Evolutionary conservation across 2,329 filamentous ascomycete genomes (phyloP).

Genomic region (Monosporascus ibericus): DNA sequence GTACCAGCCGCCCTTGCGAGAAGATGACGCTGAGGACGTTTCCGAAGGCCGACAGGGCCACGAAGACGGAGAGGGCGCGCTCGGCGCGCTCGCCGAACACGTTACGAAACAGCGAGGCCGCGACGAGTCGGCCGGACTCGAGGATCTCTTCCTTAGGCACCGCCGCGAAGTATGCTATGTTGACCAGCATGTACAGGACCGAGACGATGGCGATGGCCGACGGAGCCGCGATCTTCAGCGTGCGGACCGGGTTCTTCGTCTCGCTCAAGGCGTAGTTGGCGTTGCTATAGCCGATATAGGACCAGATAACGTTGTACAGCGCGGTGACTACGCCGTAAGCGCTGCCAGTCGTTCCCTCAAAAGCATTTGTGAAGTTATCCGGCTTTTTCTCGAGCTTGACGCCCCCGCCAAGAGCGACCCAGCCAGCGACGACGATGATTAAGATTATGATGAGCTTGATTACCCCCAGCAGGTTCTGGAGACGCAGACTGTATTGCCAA

Average conservation of each 20-base stretch:
- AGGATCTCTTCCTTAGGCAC: conserved; percentile 53
- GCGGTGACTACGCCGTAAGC: conserved; percentile 51
- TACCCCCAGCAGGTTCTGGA: conserved; percentile 53
- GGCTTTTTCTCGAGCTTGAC: conserved; percentile 39
- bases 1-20: conserved; percentile 51
- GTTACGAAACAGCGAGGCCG: conserved; percentile 55
- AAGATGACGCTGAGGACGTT: conserved; percentile 58
- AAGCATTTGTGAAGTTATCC: conserved; percentile 52
- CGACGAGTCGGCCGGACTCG: conserved; percentile 53
- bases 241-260: conserved; percentile 47
- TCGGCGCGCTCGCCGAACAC: conserved; percentile 53
- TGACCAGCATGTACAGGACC: conserved; percentile 56
- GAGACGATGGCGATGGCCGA: conserved; percentile 53
- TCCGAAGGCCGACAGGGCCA: conserved; percentile 55
- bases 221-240: conserved; percentile 49
- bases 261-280: conserved; percentile 57
- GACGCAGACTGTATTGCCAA: conserved; percentile 30
- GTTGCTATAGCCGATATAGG: conserved; percentile 59
- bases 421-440: conserved; percentile 56
- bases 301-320: conserved; percentile 53
- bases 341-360: conserved; percentile 38
- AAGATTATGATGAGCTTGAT: conserved; percentile 56
- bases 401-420: conserved; percentile 48
- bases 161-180: conserved; percentile 60
- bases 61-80: conserved; percentile 45